Evolutionary conservation across 1,284 basidiomycete genomes (phyloP).

Genomic region (Malassezia vespertilionis): DNA sequence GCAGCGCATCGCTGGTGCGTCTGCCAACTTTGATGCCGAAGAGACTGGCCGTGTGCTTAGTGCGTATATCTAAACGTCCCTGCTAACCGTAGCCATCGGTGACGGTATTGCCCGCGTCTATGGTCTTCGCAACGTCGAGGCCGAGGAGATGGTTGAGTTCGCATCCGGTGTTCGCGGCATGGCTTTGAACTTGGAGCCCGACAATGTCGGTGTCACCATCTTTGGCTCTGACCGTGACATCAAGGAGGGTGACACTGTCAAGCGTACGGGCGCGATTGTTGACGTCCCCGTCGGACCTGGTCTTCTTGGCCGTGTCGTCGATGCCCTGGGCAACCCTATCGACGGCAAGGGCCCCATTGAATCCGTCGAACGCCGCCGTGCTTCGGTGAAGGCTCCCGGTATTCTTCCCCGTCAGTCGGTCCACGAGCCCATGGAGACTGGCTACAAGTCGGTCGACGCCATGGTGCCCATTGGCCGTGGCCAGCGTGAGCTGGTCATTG

Average conservation of each 20-base stretch:
- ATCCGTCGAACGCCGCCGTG: slow-evolving; percentile 81
- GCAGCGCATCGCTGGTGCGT: slow-evolving; percentile 87
- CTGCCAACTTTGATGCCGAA: slow-evolving; percentile 84
- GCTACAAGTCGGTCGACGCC: slow-evolving; percentile 98
- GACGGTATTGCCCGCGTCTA: slow-evolving; percentile 99
- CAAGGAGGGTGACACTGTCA: slow-evolving; percentile 99
- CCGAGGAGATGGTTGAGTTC: slow-evolving; percentile 99
- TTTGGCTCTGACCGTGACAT: slow-evolving; percentile 99
- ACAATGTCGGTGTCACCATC: slow-evolving; percentile 99
- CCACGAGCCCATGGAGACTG: slow-evolving; percentile 99
- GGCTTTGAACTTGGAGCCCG: slow-evolving; percentile 99
- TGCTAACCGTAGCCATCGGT: slow-evolving; percentile 65
- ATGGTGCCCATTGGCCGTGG: slow-evolving; percentile 99
- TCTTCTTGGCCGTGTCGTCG: slow-evolving; percentile 94
- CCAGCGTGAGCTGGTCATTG: slow-evolving; percentile 99
- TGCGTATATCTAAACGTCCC: slow-evolving; percentile 51
- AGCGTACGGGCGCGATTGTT: slow-evolving; percentile 98
- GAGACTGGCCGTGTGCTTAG: slow-evolving; percentile 97
- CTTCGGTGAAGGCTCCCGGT: slow-evolving; percentile 95
- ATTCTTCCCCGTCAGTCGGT: slow-evolving; percentile 97
- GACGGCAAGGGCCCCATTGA: slow-evolving; percentile 98
- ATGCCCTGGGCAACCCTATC: slow-evolving; percentile 98
- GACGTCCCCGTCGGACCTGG: slow-evolving; percentile 94
- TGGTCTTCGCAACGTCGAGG: slow-evolving; percentile 65
- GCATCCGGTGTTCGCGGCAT: slow-evolving; percentile 81